Evolutionary conservation across 2,329 filamentous ascomycete genomes (phyloP).

Genomic region (Atkinsonella texensis): DNA sequence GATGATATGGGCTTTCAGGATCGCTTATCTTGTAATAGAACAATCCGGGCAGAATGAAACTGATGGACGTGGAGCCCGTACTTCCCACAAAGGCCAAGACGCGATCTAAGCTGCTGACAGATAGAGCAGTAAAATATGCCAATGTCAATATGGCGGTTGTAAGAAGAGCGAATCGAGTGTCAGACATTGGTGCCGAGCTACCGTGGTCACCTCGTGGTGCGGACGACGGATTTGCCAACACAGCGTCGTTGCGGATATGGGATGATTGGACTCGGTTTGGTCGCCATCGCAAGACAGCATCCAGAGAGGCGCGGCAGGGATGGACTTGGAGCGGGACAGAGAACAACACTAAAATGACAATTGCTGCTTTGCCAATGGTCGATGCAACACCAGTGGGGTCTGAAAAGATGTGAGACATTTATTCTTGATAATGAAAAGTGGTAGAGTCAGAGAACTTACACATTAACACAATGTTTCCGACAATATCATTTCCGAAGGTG

Average conservation of each 20-base stretch:
- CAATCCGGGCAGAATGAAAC: conserved; percentile 87
- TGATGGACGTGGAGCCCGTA: conserved; percentile 90
- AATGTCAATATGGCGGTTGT: conserved; percentile 76
- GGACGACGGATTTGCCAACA: conserved; percentile 26
- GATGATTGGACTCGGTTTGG: conserved; percentile 38
- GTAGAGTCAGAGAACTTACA: conserved; percentile 39
- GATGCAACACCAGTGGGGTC: conserved; percentile 49
- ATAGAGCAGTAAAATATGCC: conserved; percentile 81
- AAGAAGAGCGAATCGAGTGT: conserved; percentile 77
- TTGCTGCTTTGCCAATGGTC: conserved; percentile 88
- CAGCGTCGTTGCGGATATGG: conserved; percentile 27
- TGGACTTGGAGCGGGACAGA: conserved; percentile 93
- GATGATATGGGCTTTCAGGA: conserved; percentile 76
- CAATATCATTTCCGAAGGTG: conserved; percentile 81
- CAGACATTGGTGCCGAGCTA: conserved; percentile 57
- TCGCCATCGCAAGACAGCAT: conserved; percentile 89
- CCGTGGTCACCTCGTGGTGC: conserved; percentile 37
- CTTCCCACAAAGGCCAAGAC: conserved; percentile 92
- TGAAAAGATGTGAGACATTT: conserved; percentile 14
- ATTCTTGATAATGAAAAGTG: too few relatives aligned
- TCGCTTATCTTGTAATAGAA: conserved; percentile 99
- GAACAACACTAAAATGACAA: conserved; percentile 92
- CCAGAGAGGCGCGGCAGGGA: conserved; percentile 87
- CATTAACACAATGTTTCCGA: conserved; percentile 89
- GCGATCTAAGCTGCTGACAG: conserved; percentile 76